phyloP scores from a whole-genome alignment of 352 stramenopile genomes.

The Phytophthora europaea region DNA sequence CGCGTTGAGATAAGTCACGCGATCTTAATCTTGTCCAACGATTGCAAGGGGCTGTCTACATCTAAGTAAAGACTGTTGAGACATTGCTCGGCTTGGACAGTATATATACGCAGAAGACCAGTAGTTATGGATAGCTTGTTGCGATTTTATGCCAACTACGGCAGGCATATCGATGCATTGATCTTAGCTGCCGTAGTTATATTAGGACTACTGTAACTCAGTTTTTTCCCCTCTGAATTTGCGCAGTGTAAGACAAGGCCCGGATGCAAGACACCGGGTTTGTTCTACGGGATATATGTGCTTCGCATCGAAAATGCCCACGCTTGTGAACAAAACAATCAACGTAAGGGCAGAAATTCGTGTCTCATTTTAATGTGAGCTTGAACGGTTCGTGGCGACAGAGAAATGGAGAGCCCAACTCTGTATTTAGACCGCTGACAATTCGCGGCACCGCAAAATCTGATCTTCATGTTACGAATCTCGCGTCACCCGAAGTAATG shows the following conservation, averaged over 20 bases:
- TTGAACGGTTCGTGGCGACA: not conserved
- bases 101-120: not conserved
- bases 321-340: too few relatives aligned
- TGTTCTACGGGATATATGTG: too few relatives aligned
- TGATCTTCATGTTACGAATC: too few relatives aligned
- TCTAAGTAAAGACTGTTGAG: not conserved
- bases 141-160: not conserved
- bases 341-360: too few relatives aligned
- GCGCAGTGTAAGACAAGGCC: too few relatives aligned
- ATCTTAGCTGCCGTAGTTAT: not conserved
- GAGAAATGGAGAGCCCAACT: not conserved
- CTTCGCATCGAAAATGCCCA: too few relatives aligned
- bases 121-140: not conserved
- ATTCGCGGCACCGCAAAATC: too few relatives aligned
- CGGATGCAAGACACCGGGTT: too few relatives aligned
- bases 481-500: too few relatives aligned
- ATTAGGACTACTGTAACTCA: not conserved
- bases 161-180: not conserved
- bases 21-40: not conserved
- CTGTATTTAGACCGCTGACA: too few relatives aligned
- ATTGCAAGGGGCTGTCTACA: not conserved
- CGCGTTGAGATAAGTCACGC: not conserved
- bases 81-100: not conserved
- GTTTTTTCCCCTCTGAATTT: too few relatives aligned
- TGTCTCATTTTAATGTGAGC: not conserved